phyloP scores from a whole-genome alignment of 2,329 filamentous ascomycete genomes.

The Colletotrichum tropicicola region DNA sequence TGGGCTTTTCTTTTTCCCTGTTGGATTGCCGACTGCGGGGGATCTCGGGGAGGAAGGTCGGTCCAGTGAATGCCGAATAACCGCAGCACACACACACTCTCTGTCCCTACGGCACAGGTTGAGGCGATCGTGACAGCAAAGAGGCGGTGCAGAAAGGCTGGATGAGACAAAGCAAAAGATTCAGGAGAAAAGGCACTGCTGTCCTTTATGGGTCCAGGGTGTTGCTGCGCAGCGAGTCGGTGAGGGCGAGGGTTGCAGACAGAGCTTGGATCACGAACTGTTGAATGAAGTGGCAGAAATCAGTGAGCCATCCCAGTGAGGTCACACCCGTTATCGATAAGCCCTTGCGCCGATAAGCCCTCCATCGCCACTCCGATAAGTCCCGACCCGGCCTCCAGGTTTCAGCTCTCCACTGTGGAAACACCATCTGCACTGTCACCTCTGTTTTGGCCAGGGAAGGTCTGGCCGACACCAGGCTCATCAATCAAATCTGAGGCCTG shows the following conservation, averaged over 20 bases:
- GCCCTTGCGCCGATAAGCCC: background rate
- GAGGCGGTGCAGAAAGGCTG: background rate
- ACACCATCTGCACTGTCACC: background rate
- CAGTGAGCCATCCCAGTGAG: conserved; percentile 12
- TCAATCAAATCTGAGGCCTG: too few relatives aligned
- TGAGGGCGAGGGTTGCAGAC: background rate
- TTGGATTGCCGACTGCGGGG: conserved; percentile 15
- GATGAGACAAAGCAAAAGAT: background rate
- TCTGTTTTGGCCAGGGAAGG: background rate
- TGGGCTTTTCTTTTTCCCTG: background rate
- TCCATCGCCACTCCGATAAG: conserved; percentile 27
- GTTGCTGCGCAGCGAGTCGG: background rate
- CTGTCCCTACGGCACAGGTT: background rate
- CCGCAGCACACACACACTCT: conserved; percentile 1
- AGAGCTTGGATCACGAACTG: conserved; percentile 18
- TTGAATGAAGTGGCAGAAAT: conserved; percentile 26
- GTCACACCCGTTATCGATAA: conserved; percentile 29
- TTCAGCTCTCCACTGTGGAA: conserved; percentile 11
- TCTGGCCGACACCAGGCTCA: too few relatives aligned
- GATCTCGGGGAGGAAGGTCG: conserved; percentile 19
- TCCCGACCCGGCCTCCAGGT: conserved; percentile 6
- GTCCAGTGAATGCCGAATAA: conserved; percentile 27
- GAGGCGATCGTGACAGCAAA: background rate
- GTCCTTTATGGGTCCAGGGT: background rate
- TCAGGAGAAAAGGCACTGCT: background rate